phyloP scores from a whole-genome alignment of 192 early-diverging fungal genomes.

The Gorgonomyces haynaldii region DNA sequence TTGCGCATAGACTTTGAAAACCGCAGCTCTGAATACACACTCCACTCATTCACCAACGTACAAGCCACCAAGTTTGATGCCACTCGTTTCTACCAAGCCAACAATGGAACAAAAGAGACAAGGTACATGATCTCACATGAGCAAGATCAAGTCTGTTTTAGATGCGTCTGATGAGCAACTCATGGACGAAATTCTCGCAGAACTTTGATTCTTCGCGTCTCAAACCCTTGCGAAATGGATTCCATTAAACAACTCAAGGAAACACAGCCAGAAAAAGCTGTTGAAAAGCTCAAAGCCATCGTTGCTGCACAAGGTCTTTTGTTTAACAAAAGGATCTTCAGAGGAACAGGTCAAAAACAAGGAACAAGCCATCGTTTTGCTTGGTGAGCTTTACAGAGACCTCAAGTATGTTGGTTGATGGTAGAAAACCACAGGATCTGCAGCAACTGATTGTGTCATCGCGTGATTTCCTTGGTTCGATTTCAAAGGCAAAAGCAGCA shows the following conservation, averaged over 20 bases:
- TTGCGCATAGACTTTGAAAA: too few relatives aligned
- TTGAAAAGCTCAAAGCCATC: slow-evolving; percentile 49
- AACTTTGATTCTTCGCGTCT: background rate
- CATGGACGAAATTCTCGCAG: slow-evolving; percentile 1
- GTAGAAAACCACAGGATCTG: slow-evolving; percentile 65
- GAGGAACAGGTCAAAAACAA: slow-evolving; percentile 47
- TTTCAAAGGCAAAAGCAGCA: slow-evolving; percentile 93
- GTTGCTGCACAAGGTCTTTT: slow-evolving; percentile 23
- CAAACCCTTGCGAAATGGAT: background rate
- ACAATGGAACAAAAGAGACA: too few relatives aligned
- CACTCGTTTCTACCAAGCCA: too few relatives aligned
- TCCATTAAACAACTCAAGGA: background rate
- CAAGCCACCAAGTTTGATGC: too few relatives aligned
- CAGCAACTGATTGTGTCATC: slow-evolving; percentile 72
- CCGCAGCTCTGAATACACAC: too few relatives aligned
- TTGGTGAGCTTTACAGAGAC: slow-evolving; percentile 63
- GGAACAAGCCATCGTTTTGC: slow-evolving; percentile 58
- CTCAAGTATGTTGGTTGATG: slow-evolving; percentile 33
- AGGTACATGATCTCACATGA: background rate
- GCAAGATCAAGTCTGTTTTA: background rate
- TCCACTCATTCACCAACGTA: too few relatives aligned
- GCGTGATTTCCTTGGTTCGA: slow-evolving; percentile 61
- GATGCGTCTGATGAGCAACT: background rate
- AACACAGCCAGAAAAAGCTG: slow-evolving; percentile 49
- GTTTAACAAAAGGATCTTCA: slow-evolving; percentile 14